Evolutionary conservation across 2,329 filamentous ascomycete genomes (phyloP), one percentile per base, ranked within the genome.

Genomic region (Aspergillus brunneoviolaceus): DNA sequence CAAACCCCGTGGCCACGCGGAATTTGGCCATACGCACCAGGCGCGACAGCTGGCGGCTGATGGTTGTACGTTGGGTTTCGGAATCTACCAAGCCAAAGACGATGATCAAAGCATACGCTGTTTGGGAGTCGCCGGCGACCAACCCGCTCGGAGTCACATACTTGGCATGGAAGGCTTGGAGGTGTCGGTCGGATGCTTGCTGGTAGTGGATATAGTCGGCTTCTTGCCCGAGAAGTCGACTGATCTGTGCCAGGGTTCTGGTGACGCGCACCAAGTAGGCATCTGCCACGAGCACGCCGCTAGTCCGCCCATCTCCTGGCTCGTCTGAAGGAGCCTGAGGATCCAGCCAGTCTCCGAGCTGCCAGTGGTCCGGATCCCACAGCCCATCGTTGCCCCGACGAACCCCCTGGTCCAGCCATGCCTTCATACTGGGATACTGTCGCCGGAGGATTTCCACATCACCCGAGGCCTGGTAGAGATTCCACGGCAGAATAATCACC

Each of bases 261-360:
- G 73, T 75, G 51, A 75, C 68, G 39, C 73, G 72, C 6, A 78
- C 69, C 2, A 79, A 67, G 57, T 76, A 79, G 5, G 74, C 73
- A 55, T 79, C 75, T 2, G 77, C 72, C 5, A 79, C 77, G 6
- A 78, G 68, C 21, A 65, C 65, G 9, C 67, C 65, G 59, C 75
- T 65, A n/a, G 75, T 75, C 5, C 67, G 68, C 16, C 68, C 69
- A 42, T 71, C 63, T 0, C 73, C 74, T 2, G 76, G 72, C 9
- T 72, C 67, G 4, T 72, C 68, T 3, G 72, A 64, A 2, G 76
- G 76, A 4, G 77, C 74, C 2, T 65, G 65, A 1, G 77, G 77
- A 61, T 80, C 77, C 0, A 79, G 68, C 77, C 77, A 79, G 67
- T 79, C 77, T 5, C 71, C 76, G 3, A 76, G 70, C 59, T 79